These are phyloP conservation scores for Primulina tabacum DNA, from an alignment of 257 asterid species.

Conservation along the genomic window DNA sequence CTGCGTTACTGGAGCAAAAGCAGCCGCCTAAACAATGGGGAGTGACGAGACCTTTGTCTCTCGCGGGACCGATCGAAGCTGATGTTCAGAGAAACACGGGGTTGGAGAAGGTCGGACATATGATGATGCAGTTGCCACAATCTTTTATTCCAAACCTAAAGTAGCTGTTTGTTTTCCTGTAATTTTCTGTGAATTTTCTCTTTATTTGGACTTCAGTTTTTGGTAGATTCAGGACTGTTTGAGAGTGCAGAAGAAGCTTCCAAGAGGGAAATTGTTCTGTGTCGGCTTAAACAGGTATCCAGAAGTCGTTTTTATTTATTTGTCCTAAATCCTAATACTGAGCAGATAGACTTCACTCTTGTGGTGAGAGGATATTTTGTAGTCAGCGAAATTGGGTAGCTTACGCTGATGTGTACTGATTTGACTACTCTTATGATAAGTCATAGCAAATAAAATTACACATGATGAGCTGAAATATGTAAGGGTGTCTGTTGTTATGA, in stretches of 20 bases:
- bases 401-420: not conserved
- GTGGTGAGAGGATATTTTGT: not conserved
- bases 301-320: not conserved
- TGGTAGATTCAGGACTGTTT: conserved; percentile 67
- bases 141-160: not conserved
- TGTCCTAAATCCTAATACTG: not conserved
- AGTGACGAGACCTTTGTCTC: conserved; percentile 71
- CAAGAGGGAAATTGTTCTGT: conserved; percentile 69
- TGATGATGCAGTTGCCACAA: not conserved
- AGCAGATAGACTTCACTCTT: not conserved
- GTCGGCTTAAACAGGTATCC: conserved; percentile 68
- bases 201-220: conserved; percentile 41
- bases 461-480: not conserved
- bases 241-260: conserved; percentile 72
- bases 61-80: conserved; percentile 62
- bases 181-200: conserved; percentile 18
- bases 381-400: not conserved
- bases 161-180: conserved; percentile 9
- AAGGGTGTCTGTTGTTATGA: no score
- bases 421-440: not conserved
- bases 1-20: conserved; percentile 37
- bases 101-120: conserved; percentile 65
- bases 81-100: conserved; percentile 61
- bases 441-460: no score
- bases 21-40: conserved; percentile 61